Percentiles rank a stretch among this genome's conserved stretches.
Conservation (phyloP, 495 filamentous ascomycete genomes). For the Penicillium ucsense region DNA sequence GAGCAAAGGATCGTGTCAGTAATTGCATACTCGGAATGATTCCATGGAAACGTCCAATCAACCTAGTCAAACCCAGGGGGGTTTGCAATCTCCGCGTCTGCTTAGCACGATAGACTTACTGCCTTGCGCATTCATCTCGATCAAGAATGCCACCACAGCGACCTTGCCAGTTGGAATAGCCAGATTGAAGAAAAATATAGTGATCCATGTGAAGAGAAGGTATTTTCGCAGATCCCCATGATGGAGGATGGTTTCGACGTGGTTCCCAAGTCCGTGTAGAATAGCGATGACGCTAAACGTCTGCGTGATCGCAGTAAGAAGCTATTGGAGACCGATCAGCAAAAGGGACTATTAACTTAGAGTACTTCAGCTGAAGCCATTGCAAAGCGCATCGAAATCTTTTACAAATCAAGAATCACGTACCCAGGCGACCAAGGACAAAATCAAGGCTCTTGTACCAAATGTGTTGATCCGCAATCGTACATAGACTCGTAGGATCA, state of each 20-base stretch:
- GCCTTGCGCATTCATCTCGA: constrained; percentile 19
- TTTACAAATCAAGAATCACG: not conserved
- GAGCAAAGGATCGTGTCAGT: too few species aligned
- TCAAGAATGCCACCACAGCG: constrained; percentile 14
- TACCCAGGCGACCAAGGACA: constrained; percentile 18
- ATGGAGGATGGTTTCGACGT: constrained; percentile 4
- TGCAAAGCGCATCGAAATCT: not conserved
- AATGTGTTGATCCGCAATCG: constrained; percentile 17
- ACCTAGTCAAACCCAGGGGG: too few species aligned
- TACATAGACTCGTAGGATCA: constrained; percentile 16
- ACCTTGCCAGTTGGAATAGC: constrained; percentile 20
- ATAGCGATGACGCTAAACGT: constrained; percentile 11
- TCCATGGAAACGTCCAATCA: too few species aligned
- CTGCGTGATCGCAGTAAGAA: constrained; percentile 16
- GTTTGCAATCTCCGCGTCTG: too few species aligned
- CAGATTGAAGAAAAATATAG: constrained; percentile 20
- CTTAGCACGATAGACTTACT: constrained; percentile 5
- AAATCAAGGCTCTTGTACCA: constrained; percentile 13
- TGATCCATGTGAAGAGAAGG: constrained; percentile 20
- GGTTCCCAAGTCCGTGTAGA: constrained; percentile 19
- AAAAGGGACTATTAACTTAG: not conserved
- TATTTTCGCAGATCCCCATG: constrained; percentile 11
- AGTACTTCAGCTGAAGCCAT: not conserved
- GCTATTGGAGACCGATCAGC: not conserved
- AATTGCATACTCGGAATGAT: too few species aligned